These are phyloP conservation scores for Pisolithus albus DNA, from an alignment of 768 basidiomycete species.

Conservation along the genomic window DNA sequence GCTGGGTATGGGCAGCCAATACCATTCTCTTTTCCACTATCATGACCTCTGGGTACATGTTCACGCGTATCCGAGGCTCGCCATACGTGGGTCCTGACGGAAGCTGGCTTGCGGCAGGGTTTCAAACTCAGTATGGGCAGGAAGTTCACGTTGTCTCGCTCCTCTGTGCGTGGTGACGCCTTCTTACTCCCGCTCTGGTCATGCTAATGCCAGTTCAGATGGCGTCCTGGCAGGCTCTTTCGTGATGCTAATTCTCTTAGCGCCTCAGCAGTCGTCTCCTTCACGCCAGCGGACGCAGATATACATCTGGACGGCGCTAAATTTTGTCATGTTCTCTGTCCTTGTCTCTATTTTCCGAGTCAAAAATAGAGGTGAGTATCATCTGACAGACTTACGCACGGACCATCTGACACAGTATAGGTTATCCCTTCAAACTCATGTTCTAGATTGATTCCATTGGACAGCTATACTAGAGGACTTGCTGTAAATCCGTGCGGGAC, in stretches of 20 bases:
- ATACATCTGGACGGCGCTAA: constrained; percentile 81
- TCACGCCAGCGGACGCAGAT: constrained; percentile 76
- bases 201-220: constrained; percentile 43
- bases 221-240: constrained; percentile 74
- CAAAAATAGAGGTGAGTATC: constrained; percentile 74
- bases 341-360: constrained; percentile 81
- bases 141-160: constrained; percentile 84
- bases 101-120: constrained; percentile 83
- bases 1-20: constrained; percentile 73
- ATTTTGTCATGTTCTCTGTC: constrained; percentile 80
- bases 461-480: neutral
- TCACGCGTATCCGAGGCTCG: constrained; percentile 79
- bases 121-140: constrained; percentile 85
- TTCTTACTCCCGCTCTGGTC: constrained; percentile 2
- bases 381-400: neutral
- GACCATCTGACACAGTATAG: constrained; percentile 28
- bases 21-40: constrained; percentile 59
- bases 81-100: constrained; percentile 63
- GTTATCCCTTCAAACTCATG: constrained; percentile 77
- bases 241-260: constrained; percentile 70
- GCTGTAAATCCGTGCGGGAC: no score
- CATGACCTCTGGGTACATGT: constrained; percentile 96
- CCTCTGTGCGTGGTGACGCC: constrained; percentile 58
- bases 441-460: constrained; percentile 32
- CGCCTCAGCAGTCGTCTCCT: constrained; percentile 71